These are phyloP conservation scores for Phytopythium boreale DNA, from an alignment of 352 stramenopile species.

Conservation along the genomic window DNA sequence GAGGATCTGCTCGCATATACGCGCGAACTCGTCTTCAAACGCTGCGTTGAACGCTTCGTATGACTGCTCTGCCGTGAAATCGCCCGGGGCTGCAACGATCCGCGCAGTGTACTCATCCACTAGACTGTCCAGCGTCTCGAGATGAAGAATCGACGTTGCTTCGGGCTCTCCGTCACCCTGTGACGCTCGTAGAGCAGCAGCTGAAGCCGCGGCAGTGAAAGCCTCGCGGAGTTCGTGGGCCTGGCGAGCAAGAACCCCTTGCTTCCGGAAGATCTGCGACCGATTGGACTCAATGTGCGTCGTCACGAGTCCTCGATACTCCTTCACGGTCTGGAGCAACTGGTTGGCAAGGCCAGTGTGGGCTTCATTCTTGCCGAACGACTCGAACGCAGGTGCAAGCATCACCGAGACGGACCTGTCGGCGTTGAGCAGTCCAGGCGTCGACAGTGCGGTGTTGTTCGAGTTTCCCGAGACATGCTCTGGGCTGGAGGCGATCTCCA, in stretches of 20 bases:
- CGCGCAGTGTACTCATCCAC: slow-evolving; percentile 27
- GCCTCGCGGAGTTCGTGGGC: slow-evolving; percentile 23
- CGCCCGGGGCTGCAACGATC: slow-evolving; percentile 10
- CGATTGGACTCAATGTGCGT: slow-evolving; percentile 39
- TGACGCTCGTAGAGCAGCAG: neutral
- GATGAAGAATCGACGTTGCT: slow-evolving; percentile 2
- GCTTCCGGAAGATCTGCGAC: slow-evolving; percentile 42
- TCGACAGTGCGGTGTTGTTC: neutral
- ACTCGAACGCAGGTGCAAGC: slow-evolving; percentile 10
- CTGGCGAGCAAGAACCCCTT: slow-evolving; percentile 33
- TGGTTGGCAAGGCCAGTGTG: slow-evolving; percentile 13
- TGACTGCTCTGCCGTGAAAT: slow-evolving; percentile 5
- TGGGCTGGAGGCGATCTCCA: slow-evolving; percentile 20
- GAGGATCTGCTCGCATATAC: slow-evolving; percentile 30
- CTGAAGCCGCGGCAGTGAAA: slow-evolving; percentile 5
- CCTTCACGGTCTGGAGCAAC: slow-evolving; percentile 28
- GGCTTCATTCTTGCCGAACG: slow-evolving; percentile 7
- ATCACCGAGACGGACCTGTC: slow-evolving; percentile 22
- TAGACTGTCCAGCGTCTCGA: slow-evolving; percentile 18
- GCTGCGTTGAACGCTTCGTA: slow-evolving; percentile 23
- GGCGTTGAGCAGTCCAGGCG: slow-evolving; percentile 19
- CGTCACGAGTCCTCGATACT: slow-evolving; percentile 37
- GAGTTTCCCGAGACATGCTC: neutral
- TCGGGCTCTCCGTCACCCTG: neutral
- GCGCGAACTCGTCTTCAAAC: slow-evolving; percentile 29